These are phyloP conservation scores for Epichloe amarillans DNA, from an alignment of 2,329 filamentous ascomycete genomes.

Conservation along the genomic window DNA sequence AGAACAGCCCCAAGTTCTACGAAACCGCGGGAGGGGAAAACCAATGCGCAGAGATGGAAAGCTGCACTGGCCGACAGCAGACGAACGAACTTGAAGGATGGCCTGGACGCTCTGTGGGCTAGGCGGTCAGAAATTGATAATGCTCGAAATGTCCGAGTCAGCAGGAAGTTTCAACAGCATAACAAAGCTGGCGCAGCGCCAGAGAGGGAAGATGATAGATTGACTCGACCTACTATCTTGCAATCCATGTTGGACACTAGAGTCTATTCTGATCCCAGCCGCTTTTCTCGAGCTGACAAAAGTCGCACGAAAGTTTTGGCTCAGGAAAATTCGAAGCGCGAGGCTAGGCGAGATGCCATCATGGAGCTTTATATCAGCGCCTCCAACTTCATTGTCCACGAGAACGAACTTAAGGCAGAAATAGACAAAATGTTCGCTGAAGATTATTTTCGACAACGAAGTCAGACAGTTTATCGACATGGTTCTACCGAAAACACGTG, in stretches of 20 bases:
- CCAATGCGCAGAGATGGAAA: slow-evolving; percentile 46
- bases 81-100: slow-evolving; percentile 57
- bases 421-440: slow-evolving; percentile 68
- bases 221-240: slow-evolving; percentile 58
- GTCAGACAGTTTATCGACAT: slow-evolving; percentile 14
- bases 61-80: slow-evolving; percentile 57
- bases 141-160: slow-evolving; percentile 24
- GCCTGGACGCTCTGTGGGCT: slow-evolving; percentile 54
- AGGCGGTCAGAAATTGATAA: slow-evolving; percentile 42
- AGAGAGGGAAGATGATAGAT: slow-evolving; percentile 60
- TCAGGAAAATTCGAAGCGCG: slow-evolving; percentile 32
- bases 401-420: slow-evolving; percentile 58
- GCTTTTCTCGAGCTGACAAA: slow-evolving; percentile 39
- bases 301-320: slow-evolving; percentile 31
- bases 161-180: slow-evolving; percentile 33
- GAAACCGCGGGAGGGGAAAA: slow-evolving; percentile 22
- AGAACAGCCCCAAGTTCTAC: slow-evolving; percentile 44
- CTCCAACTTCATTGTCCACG: slow-evolving; percentile 71
- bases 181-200: slow-evolving; percentile 42
- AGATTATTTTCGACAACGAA: slow-evolving; percentile 34
- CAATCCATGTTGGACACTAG: slow-evolving; percentile 32
- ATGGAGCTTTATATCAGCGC: slow-evolving; percentile 87
- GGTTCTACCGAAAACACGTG: slow-evolving; percentile 36
- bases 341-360: slow-evolving; percentile 54
- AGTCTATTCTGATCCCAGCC: slow-evolving; percentile 47